Base-by-base conservation (phyloP, 2,329 filamentous ascomycete genomes). In the Endothia cerciana region DNA sequence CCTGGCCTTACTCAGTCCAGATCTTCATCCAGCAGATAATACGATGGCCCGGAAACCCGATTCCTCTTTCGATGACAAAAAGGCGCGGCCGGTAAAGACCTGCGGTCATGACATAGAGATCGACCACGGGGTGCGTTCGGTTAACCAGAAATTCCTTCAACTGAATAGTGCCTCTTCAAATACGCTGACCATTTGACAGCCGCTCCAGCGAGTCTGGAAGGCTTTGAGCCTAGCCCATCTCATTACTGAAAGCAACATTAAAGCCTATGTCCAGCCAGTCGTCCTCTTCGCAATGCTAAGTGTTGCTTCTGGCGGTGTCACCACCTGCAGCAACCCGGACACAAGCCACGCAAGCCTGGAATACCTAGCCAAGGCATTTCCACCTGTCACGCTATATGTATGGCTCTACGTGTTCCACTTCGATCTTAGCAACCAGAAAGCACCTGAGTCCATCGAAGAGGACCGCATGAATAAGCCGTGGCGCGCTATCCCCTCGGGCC, bases 391-490 rank as follows among this genome's bases (percentile, higher is more conserved):
- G 2, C 17, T 64, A n/a, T 64, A 64, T 13, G 45, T 64, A 4
- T 64, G 62, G 62, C 55, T 64, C 8, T 64, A 41, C 1, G 45
- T 61, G 36, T 51, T 51, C 47, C 47, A 51, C 47, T 51, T 51
- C 25, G 47, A 51, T 4, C 47, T 51, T 4, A 51, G 47, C 47
- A 77, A 77, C 61, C 75, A 77, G 67, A 64, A 71, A n/a, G 65
- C 67, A 13, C 51, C 66, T 5, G 30, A 57, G 15, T 67, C 72
- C 19, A 71, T 75, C 40, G 63, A 60, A 3, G 75, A 77, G 60
- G 75, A 77, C 59, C 38, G 22, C 1, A 53, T 71, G 47, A 77
- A 77, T 66, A 77, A 76, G 60, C 73, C 75, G 28, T 76, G 74
- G 74, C 69, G 74, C n/a, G 65, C 74, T 10, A 55, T 77, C 3